Conservation (phyloP, 192 early-diverging fungal genomes). For the Obelidium mucronatum region DNA sequence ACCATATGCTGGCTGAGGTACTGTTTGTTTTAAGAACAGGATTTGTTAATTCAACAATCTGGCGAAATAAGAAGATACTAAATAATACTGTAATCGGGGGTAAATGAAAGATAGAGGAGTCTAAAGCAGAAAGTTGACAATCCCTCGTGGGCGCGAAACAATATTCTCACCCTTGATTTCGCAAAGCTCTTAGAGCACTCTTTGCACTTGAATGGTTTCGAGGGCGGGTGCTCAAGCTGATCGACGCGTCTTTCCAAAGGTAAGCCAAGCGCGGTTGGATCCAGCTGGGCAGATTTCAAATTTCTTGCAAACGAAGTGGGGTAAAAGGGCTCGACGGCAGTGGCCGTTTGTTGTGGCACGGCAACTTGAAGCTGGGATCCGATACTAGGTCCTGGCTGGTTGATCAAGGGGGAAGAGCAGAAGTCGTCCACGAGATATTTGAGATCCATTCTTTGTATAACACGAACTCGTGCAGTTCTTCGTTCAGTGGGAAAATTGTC, state of each 20-base stretch:
- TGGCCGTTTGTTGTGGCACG: neutral
- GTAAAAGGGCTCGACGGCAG: neutral
- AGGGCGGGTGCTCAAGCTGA: neutral
- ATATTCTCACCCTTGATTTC: conserved; percentile 9
- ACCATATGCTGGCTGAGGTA: conserved; percentile 9
- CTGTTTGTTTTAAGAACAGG: neutral
- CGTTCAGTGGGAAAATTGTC: too few relatives aligned
- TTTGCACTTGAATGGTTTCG: neutral
- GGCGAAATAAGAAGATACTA: too few relatives aligned
- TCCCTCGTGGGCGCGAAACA: neutral
- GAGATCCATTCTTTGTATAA: too few relatives aligned
- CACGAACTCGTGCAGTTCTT: too few relatives aligned
- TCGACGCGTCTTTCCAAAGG: neutral
- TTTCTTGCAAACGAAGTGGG: too few relatives aligned
- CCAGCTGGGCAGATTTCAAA: neutral
- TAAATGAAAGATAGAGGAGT: neutral
- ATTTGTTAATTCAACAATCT: too few relatives aligned
- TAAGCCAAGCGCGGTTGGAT: neutral
- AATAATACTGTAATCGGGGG: too few relatives aligned
- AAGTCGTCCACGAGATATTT: neutral
- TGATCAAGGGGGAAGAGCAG: neutral
- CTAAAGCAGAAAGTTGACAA: neutral
- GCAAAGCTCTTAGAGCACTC: conserved; percentile 13
- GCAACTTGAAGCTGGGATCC: neutral
- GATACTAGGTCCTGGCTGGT: too few relatives aligned